Conservation (phyloP, 2,329 filamentous ascomycete genomes). For the Ophiostoma fasciatum region DNA sequence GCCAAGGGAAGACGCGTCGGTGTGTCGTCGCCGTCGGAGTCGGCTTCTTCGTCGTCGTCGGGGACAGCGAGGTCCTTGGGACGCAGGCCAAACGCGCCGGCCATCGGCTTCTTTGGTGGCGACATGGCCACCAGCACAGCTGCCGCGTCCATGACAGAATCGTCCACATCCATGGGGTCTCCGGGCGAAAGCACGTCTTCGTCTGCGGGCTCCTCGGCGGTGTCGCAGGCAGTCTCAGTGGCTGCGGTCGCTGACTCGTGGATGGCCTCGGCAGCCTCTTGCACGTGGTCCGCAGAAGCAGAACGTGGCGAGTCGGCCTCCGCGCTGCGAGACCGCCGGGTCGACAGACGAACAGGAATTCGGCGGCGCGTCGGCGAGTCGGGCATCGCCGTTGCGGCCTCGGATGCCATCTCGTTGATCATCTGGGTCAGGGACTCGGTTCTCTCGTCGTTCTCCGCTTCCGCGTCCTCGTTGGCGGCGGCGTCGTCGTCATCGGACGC, state of each 20-base stretch:
- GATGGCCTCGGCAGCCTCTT: too few species aligned
- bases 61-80: slow-evolving; percentile 31
- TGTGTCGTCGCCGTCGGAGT: slow-evolving; percentile 39
- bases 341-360: slow-evolving; percentile 24
- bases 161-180: slow-evolving; percentile 15
- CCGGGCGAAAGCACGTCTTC: not conserved
- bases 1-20: slow-evolving; percentile 12
- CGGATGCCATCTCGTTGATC: slow-evolving; percentile 9
- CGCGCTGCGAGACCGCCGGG: slow-evolving; percentile 21
- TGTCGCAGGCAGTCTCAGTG: too few species aligned
- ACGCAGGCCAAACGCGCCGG: slow-evolving; percentile 28
- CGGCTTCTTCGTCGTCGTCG: slow-evolving; percentile 39
- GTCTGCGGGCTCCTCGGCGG: too few species aligned
- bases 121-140: slow-evolving; percentile 3
- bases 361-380: slow-evolving; percentile 16
- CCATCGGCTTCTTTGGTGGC: slow-evolving; percentile 14
- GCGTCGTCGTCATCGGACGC: slow-evolving; percentile 10
- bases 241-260: too few species aligned
- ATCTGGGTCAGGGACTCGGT: slow-evolving; percentile 9
- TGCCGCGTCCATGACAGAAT: slow-evolving; percentile 14
- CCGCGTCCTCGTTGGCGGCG: slow-evolving; percentile 4
- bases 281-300: too few species aligned
- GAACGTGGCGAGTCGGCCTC: too few species aligned
- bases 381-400: slow-evolving; percentile 9
- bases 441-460: slow-evolving; percentile 8